Conservation (phyloP, 305 asterid species). For the Solanum hybrid region DNA sequence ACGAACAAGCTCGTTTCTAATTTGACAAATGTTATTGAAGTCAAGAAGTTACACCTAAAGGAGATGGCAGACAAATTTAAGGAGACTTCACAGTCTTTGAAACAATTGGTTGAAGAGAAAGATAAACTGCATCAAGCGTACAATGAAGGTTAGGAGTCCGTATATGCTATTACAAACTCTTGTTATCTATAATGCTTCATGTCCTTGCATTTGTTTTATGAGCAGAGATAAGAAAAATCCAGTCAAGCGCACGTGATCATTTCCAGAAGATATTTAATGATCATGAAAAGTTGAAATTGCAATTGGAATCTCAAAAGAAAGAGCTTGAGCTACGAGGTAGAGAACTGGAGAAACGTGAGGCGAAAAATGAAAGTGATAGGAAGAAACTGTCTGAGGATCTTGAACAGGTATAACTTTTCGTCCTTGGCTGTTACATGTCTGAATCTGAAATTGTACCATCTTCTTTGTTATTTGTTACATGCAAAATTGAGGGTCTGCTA, state of each 20-base stretch:
- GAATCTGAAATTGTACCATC: background rate
- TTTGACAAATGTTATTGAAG: conserved; percentile 59
- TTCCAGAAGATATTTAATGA: conserved; percentile 57
- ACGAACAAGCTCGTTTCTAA: conserved; percentile 55
- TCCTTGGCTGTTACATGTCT: conserved; percentile 2
- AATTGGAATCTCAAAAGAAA: conserved; percentile 47
- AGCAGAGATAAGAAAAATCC: conserved; percentile 62
- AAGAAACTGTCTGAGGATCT: conserved; percentile 66
- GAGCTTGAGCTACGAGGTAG: conserved; percentile 64
- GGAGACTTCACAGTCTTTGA: conserved; percentile 63
- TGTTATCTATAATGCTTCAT: conserved; percentile 2
- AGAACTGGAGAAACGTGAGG: conserved; percentile 60
- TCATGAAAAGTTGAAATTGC: conserved; percentile 59
- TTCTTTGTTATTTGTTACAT: conserved; percentile 11
- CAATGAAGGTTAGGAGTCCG: conserved; percentile 42
- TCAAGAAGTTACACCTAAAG: conserved; percentile 50
- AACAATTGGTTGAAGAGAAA: conserved; percentile 51
- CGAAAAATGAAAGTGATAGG: conserved; percentile 54
- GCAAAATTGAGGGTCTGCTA: conserved; percentile 1
- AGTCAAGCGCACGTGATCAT: conserved; percentile 62
- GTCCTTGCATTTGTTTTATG: conserved; percentile 5
- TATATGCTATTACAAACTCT: conserved; percentile 16
- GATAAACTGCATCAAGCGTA: conserved; percentile 61
- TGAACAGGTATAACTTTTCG: conserved; percentile 47
- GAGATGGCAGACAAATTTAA: conserved; percentile 57